Evolutionary conservation across 2,329 filamentous ascomycete genomes (phyloP).

Genomic region (Pseudogymnoascus sp.): DNA sequence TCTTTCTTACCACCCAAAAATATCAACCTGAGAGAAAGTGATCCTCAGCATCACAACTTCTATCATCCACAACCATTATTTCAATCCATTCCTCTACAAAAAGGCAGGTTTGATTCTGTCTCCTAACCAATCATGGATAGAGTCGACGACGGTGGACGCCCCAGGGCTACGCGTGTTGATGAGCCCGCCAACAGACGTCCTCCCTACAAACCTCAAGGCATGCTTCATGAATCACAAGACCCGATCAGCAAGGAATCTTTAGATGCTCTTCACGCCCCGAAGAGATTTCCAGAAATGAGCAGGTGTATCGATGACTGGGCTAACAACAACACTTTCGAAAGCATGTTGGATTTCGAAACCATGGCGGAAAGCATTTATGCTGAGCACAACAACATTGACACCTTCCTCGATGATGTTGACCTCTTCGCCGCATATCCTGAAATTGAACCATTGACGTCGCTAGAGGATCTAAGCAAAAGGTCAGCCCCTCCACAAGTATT

Average conservation of each 20-base stretch:
- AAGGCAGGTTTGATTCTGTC: background rate
- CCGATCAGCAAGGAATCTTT: background rate
- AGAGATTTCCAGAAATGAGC: background rate
- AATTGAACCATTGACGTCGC: too few species aligned
- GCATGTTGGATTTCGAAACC: background rate
- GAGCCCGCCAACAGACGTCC: background rate
- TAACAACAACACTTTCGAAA: background rate
- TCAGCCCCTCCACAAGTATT: too few species aligned
- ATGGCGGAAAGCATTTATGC: background rate
- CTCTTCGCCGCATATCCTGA: background rate
- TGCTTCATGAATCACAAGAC: background rate
- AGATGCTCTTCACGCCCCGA: background rate
- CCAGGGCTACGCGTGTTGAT: background rate
- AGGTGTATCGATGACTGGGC: background rate
- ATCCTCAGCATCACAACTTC: background rate
- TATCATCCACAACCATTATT: background rate
- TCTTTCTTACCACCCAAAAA: background rate
- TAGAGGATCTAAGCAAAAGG: too few species aligned
- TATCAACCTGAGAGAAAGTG: background rate
- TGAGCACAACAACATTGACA: background rate
- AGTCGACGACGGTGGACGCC: background rate
- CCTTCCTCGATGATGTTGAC: background rate
- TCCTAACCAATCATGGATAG: background rate
- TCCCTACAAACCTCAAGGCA: background rate
- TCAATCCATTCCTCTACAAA: background rate